Conservation (phyloP, 2,329 filamentous ascomycete genomes). For the Thyridium curvatum region DNA sequence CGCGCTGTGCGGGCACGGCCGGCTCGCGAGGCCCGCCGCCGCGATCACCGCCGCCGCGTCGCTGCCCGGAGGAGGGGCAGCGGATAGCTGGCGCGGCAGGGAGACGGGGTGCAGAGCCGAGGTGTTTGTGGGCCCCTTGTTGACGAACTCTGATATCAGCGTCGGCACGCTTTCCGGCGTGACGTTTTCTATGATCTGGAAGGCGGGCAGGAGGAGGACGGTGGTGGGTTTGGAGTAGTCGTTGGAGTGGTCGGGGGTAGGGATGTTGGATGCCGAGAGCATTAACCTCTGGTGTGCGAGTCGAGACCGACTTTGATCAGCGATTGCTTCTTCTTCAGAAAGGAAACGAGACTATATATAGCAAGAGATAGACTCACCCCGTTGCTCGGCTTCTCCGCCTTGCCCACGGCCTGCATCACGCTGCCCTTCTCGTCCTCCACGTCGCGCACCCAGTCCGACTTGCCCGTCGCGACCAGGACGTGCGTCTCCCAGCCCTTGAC, state of each 20-base stretch:
- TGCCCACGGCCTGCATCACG: constrained; percentile 70
- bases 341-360: neutral
- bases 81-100: constrained; percentile 23
- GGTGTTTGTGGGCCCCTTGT: constrained; percentile 66
- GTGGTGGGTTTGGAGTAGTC: constrained; percentile 67
- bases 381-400: constrained; percentile 53
- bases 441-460: constrained; percentile 89
- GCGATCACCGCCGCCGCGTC: constrained; percentile 18
- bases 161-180: constrained; percentile 66
- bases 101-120: constrained; percentile 45
- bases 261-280: constrained; percentile 89
- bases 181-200: constrained; percentile 77
- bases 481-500: constrained; percentile 87
- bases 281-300: constrained; percentile 60
- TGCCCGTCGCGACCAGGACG: constrained; percentile 87
- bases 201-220: constrained; percentile 77
- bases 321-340: too few relatives aligned
- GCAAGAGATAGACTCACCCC: constrained; percentile 48
- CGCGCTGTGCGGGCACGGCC: constrained; percentile 73
- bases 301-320: too few relatives aligned
- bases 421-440: constrained; percentile 83
- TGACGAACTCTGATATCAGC: constrained; percentile 66
- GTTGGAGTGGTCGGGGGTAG: constrained; percentile 60
- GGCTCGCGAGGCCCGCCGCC: constrained; percentile 32
- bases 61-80: constrained; percentile 13